phyloP scores from a whole-genome alignment of 768 basidiomycete genomes.

The Suillus occidentalis region DNA sequence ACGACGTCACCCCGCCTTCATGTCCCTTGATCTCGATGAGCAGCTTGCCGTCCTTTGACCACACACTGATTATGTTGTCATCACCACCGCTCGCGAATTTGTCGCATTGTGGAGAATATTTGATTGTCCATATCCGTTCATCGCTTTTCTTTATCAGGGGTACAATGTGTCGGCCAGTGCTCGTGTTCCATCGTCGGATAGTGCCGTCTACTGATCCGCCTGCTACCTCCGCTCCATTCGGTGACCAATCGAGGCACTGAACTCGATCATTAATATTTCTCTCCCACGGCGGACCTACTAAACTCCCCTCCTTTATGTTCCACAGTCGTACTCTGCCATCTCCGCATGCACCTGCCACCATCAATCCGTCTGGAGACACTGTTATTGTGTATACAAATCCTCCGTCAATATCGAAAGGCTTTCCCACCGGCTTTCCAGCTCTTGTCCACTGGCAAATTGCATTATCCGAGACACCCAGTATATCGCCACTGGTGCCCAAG shows the following conservation, averaged over 20 bases:
- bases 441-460: neutral
- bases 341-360: neutral
- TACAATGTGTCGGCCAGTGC: neutral
- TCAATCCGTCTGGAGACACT: neutral
- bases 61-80: neutral
- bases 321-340: neutral
- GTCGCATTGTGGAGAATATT: neutral
- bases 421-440: neutral
- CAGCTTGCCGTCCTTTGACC: neutral
- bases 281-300: neutral
- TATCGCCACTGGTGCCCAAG: neutral
- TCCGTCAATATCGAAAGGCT: neutral
- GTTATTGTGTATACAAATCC: neutral
- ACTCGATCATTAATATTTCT: neutral
- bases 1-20: neutral
- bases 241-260: slow-evolving; percentile 12
- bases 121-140: neutral
- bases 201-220: slow-evolving; percentile 9
- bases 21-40: neutral
- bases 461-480: neutral
- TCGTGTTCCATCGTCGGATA: slow-evolving; percentile 15
- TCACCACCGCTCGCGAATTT: neutral
- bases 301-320: neutral
- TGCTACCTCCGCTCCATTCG: slow-evolving; percentile 8
- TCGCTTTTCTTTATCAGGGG: neutral